Conservation (phyloP, 495 filamentous ascomycete genomes). For the Polyplosphaeria fusca region DNA sequence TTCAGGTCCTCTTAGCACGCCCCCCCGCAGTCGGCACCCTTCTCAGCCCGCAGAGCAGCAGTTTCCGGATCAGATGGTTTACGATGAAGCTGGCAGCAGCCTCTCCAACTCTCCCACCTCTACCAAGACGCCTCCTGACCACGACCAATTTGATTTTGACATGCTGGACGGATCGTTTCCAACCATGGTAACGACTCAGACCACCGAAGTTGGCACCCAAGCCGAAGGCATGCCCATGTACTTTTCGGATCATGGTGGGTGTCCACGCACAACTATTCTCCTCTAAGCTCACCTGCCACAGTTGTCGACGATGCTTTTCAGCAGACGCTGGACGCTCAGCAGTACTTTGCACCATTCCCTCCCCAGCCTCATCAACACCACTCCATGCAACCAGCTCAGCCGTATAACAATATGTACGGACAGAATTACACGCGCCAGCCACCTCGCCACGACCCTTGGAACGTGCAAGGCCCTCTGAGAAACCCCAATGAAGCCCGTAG, state of each 20-base stretch:
- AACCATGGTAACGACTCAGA: conserved; percentile 3
- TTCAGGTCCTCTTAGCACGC: conserved; percentile 23
- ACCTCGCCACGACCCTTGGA: conserved; percentile 31
- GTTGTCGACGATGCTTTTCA: background rate
- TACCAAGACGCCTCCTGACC: conserved; percentile 29
- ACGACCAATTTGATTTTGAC: conserved; percentile 20
- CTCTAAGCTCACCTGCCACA: conserved; percentile 1
- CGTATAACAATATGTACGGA: conserved; percentile 9
- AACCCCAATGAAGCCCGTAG: conserved; percentile 19
- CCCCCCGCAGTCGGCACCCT: conserved; percentile 18
- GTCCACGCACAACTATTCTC: too few species aligned
- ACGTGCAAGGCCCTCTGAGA: conserved; percentile 7
- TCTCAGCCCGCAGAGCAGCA: conserved; percentile 19
- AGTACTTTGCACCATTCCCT: conserved; percentile 1
- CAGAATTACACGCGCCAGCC: conserved; percentile 12
- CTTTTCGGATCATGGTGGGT: conserved; percentile 13
- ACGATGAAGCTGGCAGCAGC: conserved; percentile 7
- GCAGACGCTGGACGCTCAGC: background rate
- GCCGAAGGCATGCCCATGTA: conserved; percentile 4
- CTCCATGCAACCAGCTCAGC: background rate
- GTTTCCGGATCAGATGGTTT: conserved; percentile 22
- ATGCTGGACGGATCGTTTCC: conserved; percentile 13
- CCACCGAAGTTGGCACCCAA: background rate
- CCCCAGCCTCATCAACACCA: conserved; percentile 4
- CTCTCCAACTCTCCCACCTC: conserved; percentile 25